These are phyloP conservation scores for Cucumis variabilis DNA, from an alignment of 331 rosid species.

Conservation along the genomic window DNA sequence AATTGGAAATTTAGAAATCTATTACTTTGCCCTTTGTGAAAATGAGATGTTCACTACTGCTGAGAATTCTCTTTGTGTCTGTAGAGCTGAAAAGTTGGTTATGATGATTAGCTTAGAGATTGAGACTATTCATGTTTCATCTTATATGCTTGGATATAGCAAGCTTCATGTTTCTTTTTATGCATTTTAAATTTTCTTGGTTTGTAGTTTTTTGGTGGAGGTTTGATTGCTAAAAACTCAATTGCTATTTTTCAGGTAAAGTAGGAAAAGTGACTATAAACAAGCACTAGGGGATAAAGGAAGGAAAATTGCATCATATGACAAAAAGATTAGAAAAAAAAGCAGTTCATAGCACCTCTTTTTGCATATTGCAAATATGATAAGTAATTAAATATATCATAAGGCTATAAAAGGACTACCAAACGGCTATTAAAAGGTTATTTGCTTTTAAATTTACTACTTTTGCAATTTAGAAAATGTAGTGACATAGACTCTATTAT, in stretches of 20 bases:
- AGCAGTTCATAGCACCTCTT: too few relatives aligned
- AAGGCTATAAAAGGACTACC: too few relatives aligned
- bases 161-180: not conserved
- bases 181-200: too few relatives aligned
- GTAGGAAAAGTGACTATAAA: not conserved
- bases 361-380: too few relatives aligned
- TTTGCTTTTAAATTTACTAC: too few relatives aligned
- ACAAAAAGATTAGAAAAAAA: too few relatives aligned
- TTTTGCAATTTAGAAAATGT: too few relatives aligned
- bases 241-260: not conserved
- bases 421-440: too few relatives aligned
- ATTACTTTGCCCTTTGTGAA: not conserved
- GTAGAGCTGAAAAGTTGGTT: not conserved
- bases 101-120: not conserved
- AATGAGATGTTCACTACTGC: not conserved
- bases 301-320: too few relatives aligned
- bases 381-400: too few relatives aligned
- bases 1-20: not conserved
- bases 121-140: not conserved
- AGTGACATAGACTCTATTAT: too few relatives aligned
- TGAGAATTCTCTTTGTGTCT: not conserved
- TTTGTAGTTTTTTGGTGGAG: too few relatives aligned
- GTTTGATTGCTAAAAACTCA: not conserved
- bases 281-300: not conserved
- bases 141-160: not conserved